Conservation (phyloP, 164 flowering plant genomes). For the Stephania japonica region DNA sequence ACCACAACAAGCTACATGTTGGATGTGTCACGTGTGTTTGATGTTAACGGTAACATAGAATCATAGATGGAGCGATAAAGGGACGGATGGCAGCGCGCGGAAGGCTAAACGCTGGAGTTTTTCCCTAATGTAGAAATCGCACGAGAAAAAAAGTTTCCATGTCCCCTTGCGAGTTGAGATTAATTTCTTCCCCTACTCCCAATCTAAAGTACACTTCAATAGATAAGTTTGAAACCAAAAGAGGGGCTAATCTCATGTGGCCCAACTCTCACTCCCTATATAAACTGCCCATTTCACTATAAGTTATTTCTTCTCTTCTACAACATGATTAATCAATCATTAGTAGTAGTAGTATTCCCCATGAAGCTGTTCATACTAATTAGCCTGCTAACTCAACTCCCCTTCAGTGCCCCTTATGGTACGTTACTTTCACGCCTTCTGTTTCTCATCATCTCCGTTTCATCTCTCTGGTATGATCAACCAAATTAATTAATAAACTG, state of each 20-base stretch:
- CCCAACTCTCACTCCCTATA: background rate
- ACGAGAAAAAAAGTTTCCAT: too few relatives aligned
- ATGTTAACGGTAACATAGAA: too few relatives aligned
- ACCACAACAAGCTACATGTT: too few relatives aligned
- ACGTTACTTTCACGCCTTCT: slow-evolving; percentile 5
- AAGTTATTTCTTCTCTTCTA: background rate
- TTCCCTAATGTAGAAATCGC: too few relatives aligned
- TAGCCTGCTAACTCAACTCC: slow-evolving; percentile 8
- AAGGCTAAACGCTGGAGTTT: too few relatives aligned
- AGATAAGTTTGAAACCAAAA: background rate
- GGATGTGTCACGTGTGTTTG: too few relatives aligned
- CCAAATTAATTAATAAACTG: background rate
- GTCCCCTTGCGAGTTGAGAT: too few relatives aligned
- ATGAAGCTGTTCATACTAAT: slow-evolving; percentile 5
- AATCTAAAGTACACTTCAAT: background rate
- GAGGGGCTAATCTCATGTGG: background rate
- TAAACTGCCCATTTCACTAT: background rate
- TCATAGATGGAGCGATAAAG: too few relatives aligned
- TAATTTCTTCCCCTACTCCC: background rate
- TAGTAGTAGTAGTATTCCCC: background rate
- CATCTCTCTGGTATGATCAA: background rate
- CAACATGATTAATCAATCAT: slow-evolving; percentile 9
- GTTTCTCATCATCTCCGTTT: slow-evolving; percentile 5
- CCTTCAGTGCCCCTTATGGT: slow-evolving; percentile 17
- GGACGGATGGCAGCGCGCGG: too few relatives aligned